Percentiles rank a stretch among this genome's conserved stretches.
These are phyloP conservation scores for Coemansia sp. DNA, from an alignment of 192 early-diverging fungal species.

Conservation along the genomic window DNA sequence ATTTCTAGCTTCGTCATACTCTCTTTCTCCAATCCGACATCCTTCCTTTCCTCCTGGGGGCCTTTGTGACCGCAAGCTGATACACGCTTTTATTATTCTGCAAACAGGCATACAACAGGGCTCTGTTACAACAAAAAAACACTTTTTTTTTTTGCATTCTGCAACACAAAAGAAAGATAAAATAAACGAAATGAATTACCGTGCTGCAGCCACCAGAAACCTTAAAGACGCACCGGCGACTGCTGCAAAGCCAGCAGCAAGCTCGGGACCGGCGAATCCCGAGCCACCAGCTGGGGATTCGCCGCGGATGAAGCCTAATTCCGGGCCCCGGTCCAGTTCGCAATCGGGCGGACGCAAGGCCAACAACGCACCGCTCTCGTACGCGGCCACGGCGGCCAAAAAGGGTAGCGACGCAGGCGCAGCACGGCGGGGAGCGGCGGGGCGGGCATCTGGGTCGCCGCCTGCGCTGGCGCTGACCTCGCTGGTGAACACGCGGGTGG, in stretches of 20 bases:
- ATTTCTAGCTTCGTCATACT: too few species aligned
- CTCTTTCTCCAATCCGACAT: not conserved
- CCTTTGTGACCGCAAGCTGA: not conserved
- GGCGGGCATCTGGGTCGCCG: slow-evolving; percentile 5
- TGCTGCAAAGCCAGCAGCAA: not conserved
- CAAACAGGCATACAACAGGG: not conserved
- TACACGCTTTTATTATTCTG: not conserved
- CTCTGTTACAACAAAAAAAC: not conserved
- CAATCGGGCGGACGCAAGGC: not conserved
- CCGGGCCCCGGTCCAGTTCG: not conserved
- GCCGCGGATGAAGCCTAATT: slow-evolving; percentile 36
- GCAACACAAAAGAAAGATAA: not conserved
- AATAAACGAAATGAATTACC: slow-evolving; percentile 53
- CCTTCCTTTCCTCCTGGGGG: not conserved
- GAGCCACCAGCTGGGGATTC: slow-evolving; percentile 17
- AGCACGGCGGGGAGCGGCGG: slow-evolving; percentile 3
- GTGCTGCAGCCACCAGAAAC: slow-evolving; percentile 44
- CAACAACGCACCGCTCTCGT: slow-evolving; percentile 17
- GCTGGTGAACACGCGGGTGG: slow-evolving; percentile 23
- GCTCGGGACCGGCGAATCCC: slow-evolving; percentile 8
- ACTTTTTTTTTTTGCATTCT: not conserved
- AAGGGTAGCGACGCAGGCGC: slow-evolving; percentile 1
- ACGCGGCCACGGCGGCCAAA: slow-evolving; percentile 43
- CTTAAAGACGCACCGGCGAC: slow-evolving; percentile 24
- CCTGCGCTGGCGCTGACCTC: slow-evolving; percentile 19